A percentile compares a stretch with the other conserved stretches of the same genome.
Conservation (phyloP, 164 flowering plant genomes). For the Aristolochia fimbriata region DNA sequence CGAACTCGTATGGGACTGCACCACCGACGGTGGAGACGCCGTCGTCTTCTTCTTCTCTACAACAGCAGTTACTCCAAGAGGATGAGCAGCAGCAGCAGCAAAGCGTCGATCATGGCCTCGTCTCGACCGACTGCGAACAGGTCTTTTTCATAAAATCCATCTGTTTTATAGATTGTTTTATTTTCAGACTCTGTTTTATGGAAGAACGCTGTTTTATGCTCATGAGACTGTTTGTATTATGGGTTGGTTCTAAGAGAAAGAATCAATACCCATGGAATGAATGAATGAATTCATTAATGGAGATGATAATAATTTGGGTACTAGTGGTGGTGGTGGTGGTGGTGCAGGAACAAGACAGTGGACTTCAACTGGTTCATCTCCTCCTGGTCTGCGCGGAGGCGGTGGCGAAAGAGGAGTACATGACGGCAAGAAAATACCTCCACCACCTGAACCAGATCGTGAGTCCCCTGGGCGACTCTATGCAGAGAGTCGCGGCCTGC, state of each 20-base stretch:
- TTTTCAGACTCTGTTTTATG: too few relatives aligned
- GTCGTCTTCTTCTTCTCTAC: too few relatives aligned
- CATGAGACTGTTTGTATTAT: too few relatives aligned
- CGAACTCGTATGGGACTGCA: conserved; percentile 10
- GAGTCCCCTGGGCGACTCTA: conserved; percentile 55
- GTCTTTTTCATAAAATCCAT: too few relatives aligned
- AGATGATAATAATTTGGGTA: neutral
- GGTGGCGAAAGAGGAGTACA: conserved; percentile 60
- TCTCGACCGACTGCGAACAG: neutral
- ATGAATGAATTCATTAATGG: too few relatives aligned
- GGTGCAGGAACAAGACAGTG: conserved; percentile 54
- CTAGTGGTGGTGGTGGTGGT: too few relatives aligned
- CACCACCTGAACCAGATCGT: conserved; percentile 55
- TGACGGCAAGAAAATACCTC: conserved; percentile 42
- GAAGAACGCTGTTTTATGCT: too few relatives aligned
- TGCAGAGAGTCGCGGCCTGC: conserved; percentile 69
- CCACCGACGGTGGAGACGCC: conserved; percentile 8
- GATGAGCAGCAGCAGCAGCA: too few relatives aligned
- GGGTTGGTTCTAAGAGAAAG: too few relatives aligned
- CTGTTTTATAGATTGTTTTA: too few relatives aligned
- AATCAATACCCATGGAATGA: too few relatives aligned
- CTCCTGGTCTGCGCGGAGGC: conserved; percentile 77
- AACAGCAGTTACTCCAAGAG: too few relatives aligned
- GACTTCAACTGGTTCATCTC: conserved; percentile 67
- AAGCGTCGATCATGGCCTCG: neutral